Base-by-base conservation (phyloP, 371 early-diverging fungal species). In the Mortierella sp. region DNA sequence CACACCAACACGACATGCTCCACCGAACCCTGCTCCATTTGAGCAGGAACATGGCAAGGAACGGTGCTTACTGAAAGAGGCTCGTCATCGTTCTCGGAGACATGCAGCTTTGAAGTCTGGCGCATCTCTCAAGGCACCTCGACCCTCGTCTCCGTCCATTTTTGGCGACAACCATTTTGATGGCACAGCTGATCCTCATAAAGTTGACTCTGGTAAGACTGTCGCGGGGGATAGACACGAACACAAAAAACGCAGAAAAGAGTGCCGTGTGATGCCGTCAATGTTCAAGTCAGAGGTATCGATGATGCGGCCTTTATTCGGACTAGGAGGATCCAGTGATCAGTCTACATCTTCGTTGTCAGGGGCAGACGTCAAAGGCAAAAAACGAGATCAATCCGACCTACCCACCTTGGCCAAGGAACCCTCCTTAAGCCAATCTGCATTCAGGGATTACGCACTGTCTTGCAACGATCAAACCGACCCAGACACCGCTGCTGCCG, bases 171-270 rank as follows among this genome's bases (percentile, higher is more conserved):
- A 34, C 10, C 34, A 4, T 34, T 7, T 34, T 10, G 34, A 34
- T 34, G 34, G 34, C 4, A 10, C 34, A 34, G 34, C 34, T 34
- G 34, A 34, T 34, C 34, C 7, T 34, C 34, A 34, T 7, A 34
- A 10, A 7, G 34, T 34, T 10, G 34, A 34, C 10, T 4, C 7
- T 34, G 48, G 23, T n/a, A 13, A n/a, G 7, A 19, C 49, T 13
- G n/a, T 16, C 42, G 12, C 42, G 26, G n/a, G 16, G 2, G 34
- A 42, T 16, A 53, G 54, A 19, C 43, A 24, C n/a, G 64, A 42
- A 38, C 19, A 58, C 45, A 72, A 67, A 52, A 72, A 63, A 48
- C 67, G 60, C 10, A 58, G 63, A 34, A 72, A 71, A 31, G 65
- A 65, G 12, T 30, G 21, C 60, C 56, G 39, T 46, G 45, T 49